A percentile compares a stretch with the other conserved stretches of the same genome.
phyloP scores from a whole-genome alignment of 108 stramenopile species.

The Thalassiosira profunda region DNA sequence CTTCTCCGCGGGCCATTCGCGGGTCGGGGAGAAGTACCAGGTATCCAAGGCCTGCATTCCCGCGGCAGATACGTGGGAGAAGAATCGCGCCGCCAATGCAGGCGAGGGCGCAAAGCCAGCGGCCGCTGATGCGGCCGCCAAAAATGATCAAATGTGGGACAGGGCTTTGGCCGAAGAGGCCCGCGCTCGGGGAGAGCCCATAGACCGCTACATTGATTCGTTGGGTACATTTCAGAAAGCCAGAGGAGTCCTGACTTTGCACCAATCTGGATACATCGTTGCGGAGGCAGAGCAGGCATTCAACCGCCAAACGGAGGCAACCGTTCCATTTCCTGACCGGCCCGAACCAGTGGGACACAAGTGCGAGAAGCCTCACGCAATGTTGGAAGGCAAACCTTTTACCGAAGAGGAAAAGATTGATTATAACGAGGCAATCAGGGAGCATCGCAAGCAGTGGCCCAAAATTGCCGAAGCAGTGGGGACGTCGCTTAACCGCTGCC shows the following conservation, averaged over 20 bases:
- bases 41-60: constrained; percentile 24
- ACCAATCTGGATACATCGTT: constrained; percentile 53
- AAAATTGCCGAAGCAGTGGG: constrained; percentile 55
- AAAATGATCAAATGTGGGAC: constrained; percentile 65
- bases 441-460: constrained; percentile 49
- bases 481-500: constrained; percentile 47
- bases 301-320: neutral
- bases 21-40: constrained; percentile 42
- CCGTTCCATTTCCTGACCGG: neutral
- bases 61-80: constrained; percentile 27
- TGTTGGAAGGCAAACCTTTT: constrained; percentile 34
- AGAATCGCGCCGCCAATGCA: neutral
- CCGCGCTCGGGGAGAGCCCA: constrained; percentile 37
- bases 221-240: constrained; percentile 35
- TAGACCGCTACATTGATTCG: constrained; percentile 53
- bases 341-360: neutral
- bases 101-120: neutral
- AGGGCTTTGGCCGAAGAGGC: constrained; percentile 41
- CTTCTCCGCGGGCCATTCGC: constrained; percentile 10
- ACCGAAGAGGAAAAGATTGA: constrained; percentile 8
- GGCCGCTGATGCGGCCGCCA: neutral
- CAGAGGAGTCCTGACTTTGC: constrained; percentile 54
- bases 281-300: constrained; percentile 25
- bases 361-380: constrained; percentile 7
- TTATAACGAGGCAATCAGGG: constrained; percentile 30